These are phyloP conservation scores for Hondaea fermentalgiana DNA, from an alignment of 108 stramenopile species.

Conservation along the genomic window DNA sequence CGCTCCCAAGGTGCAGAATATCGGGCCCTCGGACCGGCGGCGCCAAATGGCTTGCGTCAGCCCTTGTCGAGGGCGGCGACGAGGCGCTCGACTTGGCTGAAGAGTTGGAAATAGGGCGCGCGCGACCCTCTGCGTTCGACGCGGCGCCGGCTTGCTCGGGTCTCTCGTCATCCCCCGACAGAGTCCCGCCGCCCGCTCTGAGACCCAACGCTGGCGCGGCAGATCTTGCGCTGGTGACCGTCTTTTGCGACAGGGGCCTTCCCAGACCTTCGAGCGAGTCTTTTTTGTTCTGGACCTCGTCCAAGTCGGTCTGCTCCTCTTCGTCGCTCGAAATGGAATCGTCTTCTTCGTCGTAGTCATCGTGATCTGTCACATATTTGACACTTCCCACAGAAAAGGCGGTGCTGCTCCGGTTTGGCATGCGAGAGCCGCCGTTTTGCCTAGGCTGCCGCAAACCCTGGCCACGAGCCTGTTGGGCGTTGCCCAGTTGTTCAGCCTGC, in stretches of 20 bases:
- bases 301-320: background rate
- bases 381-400: background rate
- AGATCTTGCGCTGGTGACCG: background rate
- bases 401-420: background rate
- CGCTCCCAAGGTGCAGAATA: background rate
- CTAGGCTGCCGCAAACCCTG: background rate
- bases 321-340: background rate
- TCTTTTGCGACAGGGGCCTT: background rate
- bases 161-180: background rate
- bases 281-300: background rate
- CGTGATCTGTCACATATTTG: background rate
- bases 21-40: background rate
- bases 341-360: background rate
- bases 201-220: background rate
- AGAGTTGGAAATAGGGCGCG: no score
- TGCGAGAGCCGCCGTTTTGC: background rate
- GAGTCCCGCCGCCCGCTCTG: background rate
- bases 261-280: background rate
- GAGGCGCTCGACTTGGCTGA: no score
- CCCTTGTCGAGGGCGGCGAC: background rate
- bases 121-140: background rate
- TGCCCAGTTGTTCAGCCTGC: no score
- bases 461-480: background rate
- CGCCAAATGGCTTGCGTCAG: background rate
- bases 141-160: background rate